Evolutionary conservation across 164 flowering plant species (phyloP), one percentile per base, ranked within the genome.

Genomic region (Berberis vulgaris): DNA sequence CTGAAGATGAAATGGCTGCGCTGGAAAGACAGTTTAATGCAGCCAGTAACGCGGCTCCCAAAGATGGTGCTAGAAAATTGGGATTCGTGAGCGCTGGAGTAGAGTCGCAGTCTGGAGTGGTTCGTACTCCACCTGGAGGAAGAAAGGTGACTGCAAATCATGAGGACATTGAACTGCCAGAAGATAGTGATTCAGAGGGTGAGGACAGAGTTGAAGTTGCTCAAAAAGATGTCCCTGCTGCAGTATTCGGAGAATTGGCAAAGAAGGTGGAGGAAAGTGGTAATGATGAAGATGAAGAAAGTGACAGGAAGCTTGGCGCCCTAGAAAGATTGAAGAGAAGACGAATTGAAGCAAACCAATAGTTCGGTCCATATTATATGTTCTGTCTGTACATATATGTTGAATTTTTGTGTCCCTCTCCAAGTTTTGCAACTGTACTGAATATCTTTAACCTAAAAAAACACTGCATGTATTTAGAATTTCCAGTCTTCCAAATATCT

Each of bases 61-160:
- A 69, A 46, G 90, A 84, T 45, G 56, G 74, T 43, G 62, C 61
- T 59, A 75, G 84, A 62, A 71, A 69, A 58, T 69, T 93, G 4
- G 96, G 96, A 26, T 93, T 94, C 80, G 96, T 91, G 61, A 88
- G 97, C 73, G 97, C 86, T n/a, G 97, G 99, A 5, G 80, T 84
- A 39, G 86, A 85, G 55, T 69, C 81, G 2, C 79, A 77, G 60
- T 38, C 69, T 45, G 72, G 71, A 0, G 74, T 62, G 11, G 55
- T 53, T 69, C 67, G 59, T 2, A 71, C 78, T 61, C 39, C 77
- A 2, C 86, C 79, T 60, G 88, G 77, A 65, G 86, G 74, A 38
- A 58, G 68, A 41, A 74, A 76, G 57, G 74, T 65, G 9, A 54
- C 71, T 3, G 79, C 78, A 6, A 84, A 91, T 65, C 64, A 65